Evolutionary conservation across 768 basidiomycete genomes (phyloP).

Genomic region (Mycena capillaripes): DNA sequence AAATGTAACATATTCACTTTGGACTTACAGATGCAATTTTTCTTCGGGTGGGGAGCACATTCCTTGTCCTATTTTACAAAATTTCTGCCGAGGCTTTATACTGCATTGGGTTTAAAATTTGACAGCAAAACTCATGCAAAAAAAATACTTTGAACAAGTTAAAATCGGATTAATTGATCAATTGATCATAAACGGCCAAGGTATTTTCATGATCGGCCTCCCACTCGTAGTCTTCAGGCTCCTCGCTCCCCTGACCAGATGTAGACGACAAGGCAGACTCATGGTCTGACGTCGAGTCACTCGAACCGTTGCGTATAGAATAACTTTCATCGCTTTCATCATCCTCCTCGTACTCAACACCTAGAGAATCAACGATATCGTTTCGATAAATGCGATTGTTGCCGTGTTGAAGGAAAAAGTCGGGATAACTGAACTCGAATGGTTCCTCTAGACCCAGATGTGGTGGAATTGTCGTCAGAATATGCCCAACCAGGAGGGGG

Average conservation of each 20-base stretch:
- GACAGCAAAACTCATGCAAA: too few species aligned
- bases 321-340: background rate
- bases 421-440: constrained; percentile 15
- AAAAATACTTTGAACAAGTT: background rate
- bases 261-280: too few species aligned
- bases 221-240: background rate
- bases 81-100: too few species aligned
- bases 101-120: too few species aligned
- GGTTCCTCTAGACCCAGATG: background rate
- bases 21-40: too few species aligned
- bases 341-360: background rate
- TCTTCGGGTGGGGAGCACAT: too few species aligned
- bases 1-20: too few species aligned
- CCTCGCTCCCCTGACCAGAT: background rate
- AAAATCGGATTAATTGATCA: background rate
- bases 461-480: constrained; percentile 5
- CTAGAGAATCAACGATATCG: background rate
- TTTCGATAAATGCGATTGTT: constrained; percentile 14
- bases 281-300: background rate
- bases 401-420: constrained; percentile 7
- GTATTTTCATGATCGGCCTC: constrained; percentile 10
- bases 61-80: too few species aligned
- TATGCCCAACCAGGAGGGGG: constrained; percentile 5
- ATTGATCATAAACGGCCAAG: constrained; percentile 1
- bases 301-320: background rate